Percentiles rank a stretch among this genome's conserved stretches.
Evolutionary conservation across 192 early-diverging fungal genomes (phyloP).

Genomic region (Paraglomus brasilianum): DNA sequence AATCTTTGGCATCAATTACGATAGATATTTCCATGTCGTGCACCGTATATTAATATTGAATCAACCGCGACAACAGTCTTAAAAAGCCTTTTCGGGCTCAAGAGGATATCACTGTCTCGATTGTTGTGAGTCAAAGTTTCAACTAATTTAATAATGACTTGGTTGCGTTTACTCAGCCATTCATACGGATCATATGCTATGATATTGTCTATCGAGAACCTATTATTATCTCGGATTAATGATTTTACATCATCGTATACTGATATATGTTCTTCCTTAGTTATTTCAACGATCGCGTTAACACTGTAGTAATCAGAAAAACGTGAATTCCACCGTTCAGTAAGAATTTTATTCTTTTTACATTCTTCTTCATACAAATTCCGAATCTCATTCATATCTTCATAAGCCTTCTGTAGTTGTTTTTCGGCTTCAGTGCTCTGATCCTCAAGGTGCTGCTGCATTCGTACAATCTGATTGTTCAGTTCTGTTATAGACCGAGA

Average conservation of each 20-base stretch:
- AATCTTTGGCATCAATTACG: too few species aligned
- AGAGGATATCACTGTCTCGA: not conserved
- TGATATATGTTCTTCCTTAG: constrained; percentile 5
- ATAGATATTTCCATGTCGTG: constrained; percentile 9
- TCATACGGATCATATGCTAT: not conserved
- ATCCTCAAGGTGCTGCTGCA: not conserved
- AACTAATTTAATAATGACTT: constrained; percentile 14
- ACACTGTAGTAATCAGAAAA: constrained; percentile 20
- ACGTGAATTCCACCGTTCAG: constrained; percentile 10
- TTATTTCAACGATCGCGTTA: constrained; percentile 6
- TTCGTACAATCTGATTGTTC: not conserved
- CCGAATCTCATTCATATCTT: not conserved
- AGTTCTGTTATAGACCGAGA: constrained; percentile 3
- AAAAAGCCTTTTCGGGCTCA: not conserved
- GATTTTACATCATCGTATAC: constrained; percentile 15
- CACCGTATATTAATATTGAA: constrained; percentile 20
- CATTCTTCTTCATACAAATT: constrained; percentile 20
- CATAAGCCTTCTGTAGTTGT: not conserved
- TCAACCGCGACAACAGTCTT: not conserved
- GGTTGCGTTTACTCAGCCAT: constrained; percentile 6
- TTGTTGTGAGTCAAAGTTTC: constrained; percentile 9
- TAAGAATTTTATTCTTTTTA: constrained; percentile 1
- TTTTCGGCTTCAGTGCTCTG: constrained; percentile 3
- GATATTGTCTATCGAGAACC: constrained; percentile 13
- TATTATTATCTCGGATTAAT: constrained; percentile 10